Conservation (phyloP, 306 rosid genomes). For the Casuarina cunninghamiana region DNA sequence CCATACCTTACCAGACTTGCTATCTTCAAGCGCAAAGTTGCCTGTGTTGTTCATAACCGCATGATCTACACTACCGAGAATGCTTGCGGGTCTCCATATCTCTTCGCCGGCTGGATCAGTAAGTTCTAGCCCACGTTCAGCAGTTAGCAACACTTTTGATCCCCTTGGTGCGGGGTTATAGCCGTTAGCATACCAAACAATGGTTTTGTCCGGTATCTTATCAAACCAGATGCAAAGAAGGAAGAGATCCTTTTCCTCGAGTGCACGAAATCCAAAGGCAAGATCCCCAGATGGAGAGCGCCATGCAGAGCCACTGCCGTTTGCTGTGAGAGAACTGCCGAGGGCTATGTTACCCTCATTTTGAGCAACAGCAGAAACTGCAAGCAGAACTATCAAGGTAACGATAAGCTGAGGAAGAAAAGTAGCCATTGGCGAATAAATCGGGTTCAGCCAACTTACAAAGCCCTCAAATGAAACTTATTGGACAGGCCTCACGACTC, state of each 20-base stretch:
- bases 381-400: constrained; percentile 20
- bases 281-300: constrained; percentile 57
- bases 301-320: constrained; percentile 34
- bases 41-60: constrained; percentile 30
- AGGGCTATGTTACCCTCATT: constrained; percentile 13
- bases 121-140: constrained; percentile 34
- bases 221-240: constrained; percentile 57
- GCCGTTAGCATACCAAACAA: constrained; percentile 51
- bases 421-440: constrained; percentile 24
- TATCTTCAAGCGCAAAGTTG: constrained; percentile 23
- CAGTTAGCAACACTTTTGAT: constrained; percentile 40
- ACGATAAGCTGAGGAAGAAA: constrained; percentile 18
- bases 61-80: neutral
- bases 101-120: constrained; percentile 24
- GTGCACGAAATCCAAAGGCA: constrained; percentile 54
- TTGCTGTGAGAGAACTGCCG: constrained; percentile 35
- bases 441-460: too few species aligned
- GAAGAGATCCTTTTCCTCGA: constrained; percentile 20
- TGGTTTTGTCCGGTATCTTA: constrained; percentile 32
- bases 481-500: too few species aligned
- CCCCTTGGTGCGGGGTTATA: constrained; percentile 34
- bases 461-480: too few species aligned
- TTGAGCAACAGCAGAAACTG: constrained; percentile 36
- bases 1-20: constrained; percentile 13
- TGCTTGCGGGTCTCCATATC: constrained; percentile 28